phyloP scores from a whole-genome alignment of 768 basidiomycete genomes.

The Punctularia strigosozonata region DNA sequence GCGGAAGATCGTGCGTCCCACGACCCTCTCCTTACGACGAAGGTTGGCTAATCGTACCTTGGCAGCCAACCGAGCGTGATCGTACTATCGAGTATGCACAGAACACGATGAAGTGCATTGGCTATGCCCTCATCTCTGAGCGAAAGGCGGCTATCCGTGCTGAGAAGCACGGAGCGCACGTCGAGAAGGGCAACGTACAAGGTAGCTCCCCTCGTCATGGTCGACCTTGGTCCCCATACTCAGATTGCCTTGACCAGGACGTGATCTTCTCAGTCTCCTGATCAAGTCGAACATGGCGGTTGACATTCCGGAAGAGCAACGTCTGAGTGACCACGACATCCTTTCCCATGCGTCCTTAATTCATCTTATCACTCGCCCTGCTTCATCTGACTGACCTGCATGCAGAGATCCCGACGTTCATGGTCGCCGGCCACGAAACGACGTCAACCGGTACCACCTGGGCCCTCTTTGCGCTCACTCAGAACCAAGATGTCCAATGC shows the following conservation, averaged over 20 bases:
- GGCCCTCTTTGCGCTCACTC: slow-evolving; percentile 22
- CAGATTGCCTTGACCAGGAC: too few relatives aligned
- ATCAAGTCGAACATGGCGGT: slow-evolving; percentile 46
- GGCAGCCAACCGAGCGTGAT: neutral
- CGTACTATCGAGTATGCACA: neutral
- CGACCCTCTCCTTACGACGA: too few relatives aligned
- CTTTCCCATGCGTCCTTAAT: neutral
- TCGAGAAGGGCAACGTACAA: slow-evolving; percentile 15
- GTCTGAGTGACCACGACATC: neutral
- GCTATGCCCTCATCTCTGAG: slow-evolving; percentile 9
- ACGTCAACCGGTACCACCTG: slow-evolving; percentile 15
- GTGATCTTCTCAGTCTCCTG: slow-evolving; percentile 44
- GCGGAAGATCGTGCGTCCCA: slow-evolving; percentile 6
- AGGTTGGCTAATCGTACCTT: neutral
- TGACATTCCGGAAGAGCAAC: slow-evolving; percentile 21
- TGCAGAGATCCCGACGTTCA: slow-evolving; percentile 19
- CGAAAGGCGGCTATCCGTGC: slow-evolving; percentile 13
- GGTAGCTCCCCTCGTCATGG: too few relatives aligned
- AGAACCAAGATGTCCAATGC: slow-evolving; percentile 21
- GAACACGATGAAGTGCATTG: slow-evolving; percentile 11
- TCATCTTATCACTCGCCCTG: neutral
- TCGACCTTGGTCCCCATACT: too few relatives aligned
- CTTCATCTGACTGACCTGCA: neutral
- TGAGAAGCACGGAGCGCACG: slow-evolving; percentile 2
- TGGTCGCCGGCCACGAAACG: slow-evolving; percentile 19